phyloP scores from a whole-genome alignment of 2,329 filamentous ascomycete species.

The Chaetomium sp. region DNA sequence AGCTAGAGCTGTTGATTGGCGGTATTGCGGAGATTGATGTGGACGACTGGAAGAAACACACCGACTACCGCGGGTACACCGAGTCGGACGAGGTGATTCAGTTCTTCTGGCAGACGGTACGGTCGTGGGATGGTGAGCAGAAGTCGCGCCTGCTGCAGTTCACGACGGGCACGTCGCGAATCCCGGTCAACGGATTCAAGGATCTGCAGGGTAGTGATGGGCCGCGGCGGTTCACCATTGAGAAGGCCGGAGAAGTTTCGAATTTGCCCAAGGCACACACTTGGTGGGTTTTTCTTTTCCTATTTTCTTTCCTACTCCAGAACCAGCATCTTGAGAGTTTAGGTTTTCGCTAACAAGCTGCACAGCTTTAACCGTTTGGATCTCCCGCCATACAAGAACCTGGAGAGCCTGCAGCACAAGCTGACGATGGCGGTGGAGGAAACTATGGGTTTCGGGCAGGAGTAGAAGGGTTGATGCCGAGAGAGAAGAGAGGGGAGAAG shows the following conservation, averaged over 20 bases:
- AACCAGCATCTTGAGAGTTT: neutral
- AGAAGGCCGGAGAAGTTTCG: constrained; percentile 86
- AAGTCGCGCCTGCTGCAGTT: constrained; percentile 96
- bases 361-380: constrained; percentile 92
- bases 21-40: constrained; percentile 99
- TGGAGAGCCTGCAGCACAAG: constrained; percentile 81
- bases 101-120: constrained; percentile 98
- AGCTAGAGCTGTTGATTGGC: constrained; percentile 91
- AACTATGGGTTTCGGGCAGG: constrained; percentile 97
- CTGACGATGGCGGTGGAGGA: constrained; percentile 96
- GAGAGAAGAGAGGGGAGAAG: neutral
- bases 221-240: constrained; percentile 91
- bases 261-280: constrained; percentile 97
- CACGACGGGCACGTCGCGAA: constrained; percentile 93
- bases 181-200: constrained; percentile 99
- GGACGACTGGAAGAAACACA: constrained; percentile 99
- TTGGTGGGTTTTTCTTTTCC: constrained; percentile 58
- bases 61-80: constrained; percentile 96
- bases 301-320: neutral
- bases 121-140: constrained; percentile 96
- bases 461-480: constrained; percentile 47
- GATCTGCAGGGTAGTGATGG: constrained; percentile 96
- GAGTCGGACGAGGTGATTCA: constrained; percentile 96
- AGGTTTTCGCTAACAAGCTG: constrained; percentile 22
- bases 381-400: constrained; percentile 83